Base-by-base conservation (phyloP, 805 yeast species). In the Lachancea nothofagi region DNA sequence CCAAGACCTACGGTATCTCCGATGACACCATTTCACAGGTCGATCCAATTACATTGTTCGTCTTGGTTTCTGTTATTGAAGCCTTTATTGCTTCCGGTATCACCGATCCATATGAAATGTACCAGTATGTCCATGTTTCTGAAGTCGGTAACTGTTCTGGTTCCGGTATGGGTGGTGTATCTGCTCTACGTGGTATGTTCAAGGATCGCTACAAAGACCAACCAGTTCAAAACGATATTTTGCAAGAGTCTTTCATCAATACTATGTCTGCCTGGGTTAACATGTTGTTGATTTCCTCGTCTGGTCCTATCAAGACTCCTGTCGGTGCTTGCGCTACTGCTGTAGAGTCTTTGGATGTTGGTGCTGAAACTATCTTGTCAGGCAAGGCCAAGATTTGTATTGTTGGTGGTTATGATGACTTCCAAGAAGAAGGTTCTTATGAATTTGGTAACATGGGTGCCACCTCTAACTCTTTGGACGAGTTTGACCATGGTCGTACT, bases 251-350 rank as follows among this genome's bases (percentile, higher is more conserved):
- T 44, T 93, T 93, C 71, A 89, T 94, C 72, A 93, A 93, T 74
- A 93, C 97, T 38, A 90, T 93, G 97, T 76, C 96, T 47, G 98
- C 99, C 47, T 93, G 99, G 99, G 97, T 93, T 53, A 93, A 93
- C 62, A 93, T 93, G 99, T 76, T 93, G 73, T 72, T 94, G 62
- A 73, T 93, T 47, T 90, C 97, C 13, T 83, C 97, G 5, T 87
- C 97, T 44, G 99, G 99, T 69, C 99, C 99, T 46, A 88, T 89
- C 67, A 89, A 89, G 76, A 94, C 99, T 21, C 97, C 99, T 38
- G 98, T 93, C 41, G 99, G 95, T 71, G 99, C 99, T 29, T 93
- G 99, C 75, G 99, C 99, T 37, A 93, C 99, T 51, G 93, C 98
- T 41, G 83, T 93, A 46, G 98, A 93, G 72, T 93, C 98, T 47